Evolutionary conservation across 805 yeast genomes (phyloP).

Genomic region (Nakazawaea sp.): DNA sequence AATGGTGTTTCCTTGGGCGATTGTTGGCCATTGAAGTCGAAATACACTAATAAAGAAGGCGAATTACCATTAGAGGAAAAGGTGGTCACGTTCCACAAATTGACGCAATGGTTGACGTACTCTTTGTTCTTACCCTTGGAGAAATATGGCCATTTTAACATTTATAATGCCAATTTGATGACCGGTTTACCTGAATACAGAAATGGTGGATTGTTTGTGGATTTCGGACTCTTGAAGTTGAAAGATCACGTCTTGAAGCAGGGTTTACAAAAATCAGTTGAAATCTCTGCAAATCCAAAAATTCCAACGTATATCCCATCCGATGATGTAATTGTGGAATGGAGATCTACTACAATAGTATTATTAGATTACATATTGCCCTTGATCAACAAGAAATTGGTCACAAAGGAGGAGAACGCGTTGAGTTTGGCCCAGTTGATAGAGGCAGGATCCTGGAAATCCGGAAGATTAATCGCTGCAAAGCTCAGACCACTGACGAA

Average conservation of each 20-base stretch:
- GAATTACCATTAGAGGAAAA: constrained; percentile 27
- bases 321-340: constrained; percentile 58
- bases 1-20: constrained; percentile 53
- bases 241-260: constrained; percentile 31
- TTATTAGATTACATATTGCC: constrained; percentile 47
- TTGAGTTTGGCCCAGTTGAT: constrained; percentile 49
- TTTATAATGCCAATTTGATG: constrained; percentile 32
- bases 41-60: constrained; percentile 14
- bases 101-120: constrained; percentile 63
- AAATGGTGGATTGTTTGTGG: constrained; percentile 60
- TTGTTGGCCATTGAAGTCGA: constrained; percentile 45
- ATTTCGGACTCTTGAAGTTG: constrained; percentile 41
- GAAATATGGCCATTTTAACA: constrained; percentile 34
- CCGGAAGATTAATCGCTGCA: constrained; percentile 57
- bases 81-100: constrained; percentile 57
- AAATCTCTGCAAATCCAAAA: constrained; percentile 13
- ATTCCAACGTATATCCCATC: constrained; percentile 47
- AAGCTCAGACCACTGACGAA: constrained; percentile 37
- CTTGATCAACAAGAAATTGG: constrained; percentile 39
- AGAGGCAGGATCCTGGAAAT: constrained; percentile 66
- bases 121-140: constrained; percentile 49
- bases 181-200: constrained; percentile 59
- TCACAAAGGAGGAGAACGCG: constrained; percentile 21
- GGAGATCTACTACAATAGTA: constrained; percentile 59
- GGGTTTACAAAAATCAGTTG: constrained; percentile 32